Evolutionary conservation across 345 rosid species (phyloP), one percentile per base, ranked within the genome.

Genomic region (Bretschneidera sinensis): DNA sequence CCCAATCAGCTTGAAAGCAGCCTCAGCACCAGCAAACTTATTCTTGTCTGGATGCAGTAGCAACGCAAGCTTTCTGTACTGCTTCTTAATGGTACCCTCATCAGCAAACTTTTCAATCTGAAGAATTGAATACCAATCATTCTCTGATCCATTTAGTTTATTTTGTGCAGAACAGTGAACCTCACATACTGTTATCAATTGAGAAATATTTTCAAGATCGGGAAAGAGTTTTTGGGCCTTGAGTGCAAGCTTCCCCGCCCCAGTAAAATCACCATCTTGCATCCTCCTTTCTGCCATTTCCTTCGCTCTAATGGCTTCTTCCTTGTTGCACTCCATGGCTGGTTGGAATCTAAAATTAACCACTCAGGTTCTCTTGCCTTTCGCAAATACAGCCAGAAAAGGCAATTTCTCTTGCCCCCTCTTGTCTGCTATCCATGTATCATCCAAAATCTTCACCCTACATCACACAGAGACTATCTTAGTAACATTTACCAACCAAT

Each of bases 31-130:
- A 22, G 85, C 17, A 59, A 84, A 85, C 66, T 86, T 83, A 67
- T 92, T 92, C 72, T 87, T 92, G 57, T 92, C 97, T 0, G 98
- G 98, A 82, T 92, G 99, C 62, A 92, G 91, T 43, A 76, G 74
- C 67, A 92, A 76, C 0, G 92, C 92, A 22, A 87, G 83, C 82
- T 86, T 92, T 76, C 78, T 84, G 70, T 79, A 86, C 51, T 92
- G 99, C 80, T 84, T 87, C 87, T 76, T 87, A 75, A 92, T 78
- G 14, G 77, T 73, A 31, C 55, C 66, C 48, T 79, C 90, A 56
- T 81, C 95, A 33, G 82, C 75, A 1, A 71, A 67, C 43, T 47
- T 78, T 62, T 74, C 87, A 50, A 80, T 66, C 69, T 86, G 90
- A 53, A 92, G 97, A 73, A 92, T 72, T 23, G 81, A 81, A 61